A percentile compares a stretch with the other conserved stretches of the same genome.
phyloP scores from a whole-genome alignment of 768 basidiomycete genomes.

The Lyophyllum shimeji region DNA sequence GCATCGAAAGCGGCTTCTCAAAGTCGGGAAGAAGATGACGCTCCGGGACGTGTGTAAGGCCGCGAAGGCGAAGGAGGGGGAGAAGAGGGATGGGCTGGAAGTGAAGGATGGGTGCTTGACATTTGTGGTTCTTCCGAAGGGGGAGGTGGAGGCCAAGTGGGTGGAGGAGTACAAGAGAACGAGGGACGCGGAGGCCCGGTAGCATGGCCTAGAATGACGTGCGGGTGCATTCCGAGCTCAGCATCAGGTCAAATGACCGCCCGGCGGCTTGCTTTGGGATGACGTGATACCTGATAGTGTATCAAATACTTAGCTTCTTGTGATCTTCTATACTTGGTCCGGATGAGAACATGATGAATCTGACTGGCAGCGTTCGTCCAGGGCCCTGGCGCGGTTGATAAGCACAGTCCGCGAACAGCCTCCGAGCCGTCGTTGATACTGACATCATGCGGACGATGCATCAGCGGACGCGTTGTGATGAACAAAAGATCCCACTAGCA shows the following conservation, averaged over 20 bases:
- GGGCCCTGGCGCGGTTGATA: background rate
- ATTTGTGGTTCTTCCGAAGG: slow-evolving; percentile 78
- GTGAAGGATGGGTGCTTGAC: slow-evolving; percentile 80
- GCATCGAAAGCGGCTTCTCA: slow-evolving; percentile 70
- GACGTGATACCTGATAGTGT: background rate
- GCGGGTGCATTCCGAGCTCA: background rate
- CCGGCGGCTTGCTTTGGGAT: background rate
- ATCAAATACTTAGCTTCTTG: background rate
- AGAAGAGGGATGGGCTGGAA: slow-evolving; percentile 75
- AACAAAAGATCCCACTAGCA: background rate
- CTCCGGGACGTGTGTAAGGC: slow-evolving; percentile 72
- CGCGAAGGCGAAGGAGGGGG: slow-evolving; percentile 58
- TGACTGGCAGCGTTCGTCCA: background rate
- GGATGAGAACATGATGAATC: background rate
- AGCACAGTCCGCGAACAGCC: background rate
- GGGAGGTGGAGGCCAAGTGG: slow-evolving; percentile 79
- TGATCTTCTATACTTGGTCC: background rate
- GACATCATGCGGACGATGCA: background rate
- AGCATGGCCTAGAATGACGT: background rate
- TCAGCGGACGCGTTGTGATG: background rate
- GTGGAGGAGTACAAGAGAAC: slow-evolving; percentile 80
- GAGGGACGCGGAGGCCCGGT: slow-evolving; percentile 33
- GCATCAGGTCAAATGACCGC: slow-evolving; percentile 1
- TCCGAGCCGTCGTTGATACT: background rate
- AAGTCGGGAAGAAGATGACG: slow-evolving; percentile 90